Base-by-base conservation (phyloP, 2,329 filamentous ascomycete species). In the Ophiocordyceps polyrhachis-furcata region DNA sequence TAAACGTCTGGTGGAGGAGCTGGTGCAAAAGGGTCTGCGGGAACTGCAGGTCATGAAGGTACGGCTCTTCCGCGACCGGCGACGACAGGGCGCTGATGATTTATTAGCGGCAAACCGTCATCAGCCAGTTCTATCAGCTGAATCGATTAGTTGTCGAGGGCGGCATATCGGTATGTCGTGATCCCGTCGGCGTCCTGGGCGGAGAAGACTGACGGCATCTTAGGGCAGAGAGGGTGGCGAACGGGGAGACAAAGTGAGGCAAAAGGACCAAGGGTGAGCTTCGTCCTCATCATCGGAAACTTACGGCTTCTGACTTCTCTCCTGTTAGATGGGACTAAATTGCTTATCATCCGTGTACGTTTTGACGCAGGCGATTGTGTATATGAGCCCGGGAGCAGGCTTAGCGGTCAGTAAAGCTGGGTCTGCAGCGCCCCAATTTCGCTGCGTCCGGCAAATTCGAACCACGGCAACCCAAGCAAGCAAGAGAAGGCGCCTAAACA, bases 111-210 rank as follows among this genome's bases (percentile, higher is more conserved):
- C 91, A 96, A 81, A 93, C 89, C 12, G 74, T 91, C 43, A 77
- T 98, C 57, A 93, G 87, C 59, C 84, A 93, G 60, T 96, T 96
- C 66, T 96, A 85, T 67, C 83, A 95, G 65, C 63, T 93, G 49
- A 88, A 96, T 58, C 74, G 79, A 57, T 73, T 98, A 63, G 91
- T 98, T 14, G 84, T 98, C 0, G 91, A 98, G 64, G 83, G 83
- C 17, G 81, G 84, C 47, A 81, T 85, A 61, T 77, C 81, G 55
- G 81, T 85, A 72, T 40, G 51, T 29, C 20, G 25, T n/a, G n/a
- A 17, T n/a, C 5, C 13, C 13, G 8, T 7, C 41, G 12, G 11
- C 23, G 20, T 8, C 11, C 25, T 1, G 13, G 8, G 21, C 11
- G 29, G 4, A 8, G 4, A 4, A 28, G 19, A 12, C 20, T 43